Evolutionary conservation across 331 rosid species (phyloP).

Genomic region (Telfairia occidentalis): DNA sequence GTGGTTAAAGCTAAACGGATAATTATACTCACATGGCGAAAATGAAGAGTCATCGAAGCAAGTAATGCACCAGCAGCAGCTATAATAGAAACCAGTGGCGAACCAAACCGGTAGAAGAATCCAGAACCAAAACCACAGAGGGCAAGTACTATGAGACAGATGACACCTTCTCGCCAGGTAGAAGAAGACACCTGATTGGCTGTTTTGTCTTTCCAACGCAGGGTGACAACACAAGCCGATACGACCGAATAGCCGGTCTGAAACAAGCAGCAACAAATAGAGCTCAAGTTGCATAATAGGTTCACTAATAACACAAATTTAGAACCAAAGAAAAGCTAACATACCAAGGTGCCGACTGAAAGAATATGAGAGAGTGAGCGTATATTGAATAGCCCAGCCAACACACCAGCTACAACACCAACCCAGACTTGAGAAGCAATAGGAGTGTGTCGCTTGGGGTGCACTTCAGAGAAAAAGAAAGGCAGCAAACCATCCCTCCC

Average conservation of each 20-base stretch:
- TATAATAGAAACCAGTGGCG: slow-evolving; percentile 32
- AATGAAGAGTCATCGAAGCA: slow-evolving; percentile 43
- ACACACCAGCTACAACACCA: slow-evolving; percentile 61
- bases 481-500: slow-evolving; percentile 96
- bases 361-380: slow-evolving; percentile 74
- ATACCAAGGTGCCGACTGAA: slow-evolving; percentile 95
- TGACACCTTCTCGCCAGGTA: slow-evolving; percentile 60
- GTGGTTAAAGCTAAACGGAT: not conserved
- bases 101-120: slow-evolving; percentile 39
- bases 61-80: slow-evolving; percentile 36
- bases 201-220: slow-evolving; percentile 75
- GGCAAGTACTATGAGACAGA: slow-evolving; percentile 56
- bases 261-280: slow-evolving; percentile 12
- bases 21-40: slow-evolving; percentile 60
- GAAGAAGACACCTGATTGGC: slow-evolving; percentile 37
- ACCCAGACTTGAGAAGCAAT: slow-evolving; percentile 88
- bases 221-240: slow-evolving; percentile 73
- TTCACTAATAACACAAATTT: not conserved
- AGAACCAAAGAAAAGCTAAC: slow-evolving; percentile 20
- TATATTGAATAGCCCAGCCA: slow-evolving; percentile 82
- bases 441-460: slow-evolving; percentile 68
- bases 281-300: not conserved
- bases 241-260: slow-evolving; percentile 97
- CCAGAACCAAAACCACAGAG: slow-evolving; percentile 71
- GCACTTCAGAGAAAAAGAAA: slow-evolving; percentile 59